Percentiles rank a stretch among this genome's conserved stretches.
Evolutionary conservation across 148 eudicot genomes (phyloP).

Genomic region (Silene uniflora): DNA sequence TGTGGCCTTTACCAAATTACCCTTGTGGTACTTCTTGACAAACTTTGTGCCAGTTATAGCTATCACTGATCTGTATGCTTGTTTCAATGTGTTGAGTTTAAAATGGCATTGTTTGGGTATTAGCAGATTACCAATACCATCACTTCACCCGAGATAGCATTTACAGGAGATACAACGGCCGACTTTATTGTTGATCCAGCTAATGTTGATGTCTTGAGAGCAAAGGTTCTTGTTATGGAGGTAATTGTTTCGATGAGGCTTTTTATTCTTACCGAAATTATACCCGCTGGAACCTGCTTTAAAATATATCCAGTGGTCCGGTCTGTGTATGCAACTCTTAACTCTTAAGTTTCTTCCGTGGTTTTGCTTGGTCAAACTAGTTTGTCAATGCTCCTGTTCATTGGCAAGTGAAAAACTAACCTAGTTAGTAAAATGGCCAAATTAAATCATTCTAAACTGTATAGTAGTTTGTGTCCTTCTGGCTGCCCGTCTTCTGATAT

Average conservation of each 20-base stretch:
- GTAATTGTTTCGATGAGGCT: constrained; percentile 29
- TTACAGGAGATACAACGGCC: constrained; percentile 87
- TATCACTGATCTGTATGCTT: neutral
- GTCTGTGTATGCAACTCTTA: neutral
- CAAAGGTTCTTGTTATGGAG: constrained; percentile 95
- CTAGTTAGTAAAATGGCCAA: too few relatives aligned
- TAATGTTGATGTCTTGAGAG: constrained; percentile 65
- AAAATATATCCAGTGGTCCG: neutral
- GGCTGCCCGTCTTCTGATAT: too few relatives aligned
- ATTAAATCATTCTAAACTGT: too few relatives aligned
- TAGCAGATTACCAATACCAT: constrained; percentile 64
- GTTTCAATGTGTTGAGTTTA: neutral
- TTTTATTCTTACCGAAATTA: neutral
- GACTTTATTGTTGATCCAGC: constrained; percentile 62
- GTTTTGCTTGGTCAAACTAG: too few relatives aligned
- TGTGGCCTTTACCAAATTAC: neutral
- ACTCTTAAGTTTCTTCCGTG: too few relatives aligned
- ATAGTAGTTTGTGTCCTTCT: too few relatives aligned
- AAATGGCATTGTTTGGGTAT: constrained; percentile 17
- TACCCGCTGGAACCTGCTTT: neutral
- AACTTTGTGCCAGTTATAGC: neutral
- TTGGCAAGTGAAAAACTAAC: too few relatives aligned
- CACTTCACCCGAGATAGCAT: constrained; percentile 85
- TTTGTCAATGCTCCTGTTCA: too few relatives aligned
- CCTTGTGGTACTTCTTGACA: neutral